Conservation (phyloP, 2,329 filamentous ascomycete genomes). For the Coniochaeta hoffmannii region DNA sequence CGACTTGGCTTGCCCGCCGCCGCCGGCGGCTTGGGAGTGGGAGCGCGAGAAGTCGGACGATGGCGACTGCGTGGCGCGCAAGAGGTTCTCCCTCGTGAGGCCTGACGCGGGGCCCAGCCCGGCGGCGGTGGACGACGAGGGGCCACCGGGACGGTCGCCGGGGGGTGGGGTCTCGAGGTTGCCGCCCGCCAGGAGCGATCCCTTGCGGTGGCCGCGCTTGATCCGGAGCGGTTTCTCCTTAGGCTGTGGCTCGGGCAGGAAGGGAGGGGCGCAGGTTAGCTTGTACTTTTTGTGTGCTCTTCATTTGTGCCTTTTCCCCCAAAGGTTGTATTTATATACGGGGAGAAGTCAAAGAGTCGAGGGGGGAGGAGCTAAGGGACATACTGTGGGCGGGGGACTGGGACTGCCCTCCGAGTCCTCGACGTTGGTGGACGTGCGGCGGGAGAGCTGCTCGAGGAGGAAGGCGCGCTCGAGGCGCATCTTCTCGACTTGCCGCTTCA, state of each 20-base stretch:
- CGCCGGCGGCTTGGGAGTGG: too few species aligned
- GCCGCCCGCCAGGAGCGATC: conserved; percentile 33
- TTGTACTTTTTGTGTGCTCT: conserved; percentile 6
- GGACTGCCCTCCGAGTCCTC: conserved; percentile 74
- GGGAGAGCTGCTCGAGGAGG: conserved; percentile 63
- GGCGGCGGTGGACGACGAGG: conserved; percentile 8
- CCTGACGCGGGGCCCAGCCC: neutral
- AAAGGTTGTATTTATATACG: conserved; percentile 2
- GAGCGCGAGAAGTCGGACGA: conserved; percentile 47
- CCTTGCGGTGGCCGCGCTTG: conserved; percentile 64
- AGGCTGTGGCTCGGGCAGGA: conserved; percentile 39
- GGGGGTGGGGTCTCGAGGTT: conserved; percentile 24
- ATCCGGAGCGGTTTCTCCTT: conserved; percentile 71
- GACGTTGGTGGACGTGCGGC: conserved; percentile 66
- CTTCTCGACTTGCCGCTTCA: conserved; percentile 84
- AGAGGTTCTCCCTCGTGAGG: conserved; percentile 38
- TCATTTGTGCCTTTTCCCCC: conserved; percentile 2
- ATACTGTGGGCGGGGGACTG: conserved; percentile 71
- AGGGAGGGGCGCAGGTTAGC: conserved; percentile 15
- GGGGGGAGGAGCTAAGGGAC: conserved; percentile 19
- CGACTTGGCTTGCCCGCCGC: conserved; percentile 15
- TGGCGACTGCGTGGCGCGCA: conserved; percentile 33
- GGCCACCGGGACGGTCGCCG: conserved; percentile 26
- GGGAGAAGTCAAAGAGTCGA: neutral
- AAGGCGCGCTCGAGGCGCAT: conserved; percentile 80